Evolutionary conservation across 164 flowering plant genomes (phyloP), one percentile per base, ranked within the genome.

Genomic region (Aristolochia contorta): DNA sequence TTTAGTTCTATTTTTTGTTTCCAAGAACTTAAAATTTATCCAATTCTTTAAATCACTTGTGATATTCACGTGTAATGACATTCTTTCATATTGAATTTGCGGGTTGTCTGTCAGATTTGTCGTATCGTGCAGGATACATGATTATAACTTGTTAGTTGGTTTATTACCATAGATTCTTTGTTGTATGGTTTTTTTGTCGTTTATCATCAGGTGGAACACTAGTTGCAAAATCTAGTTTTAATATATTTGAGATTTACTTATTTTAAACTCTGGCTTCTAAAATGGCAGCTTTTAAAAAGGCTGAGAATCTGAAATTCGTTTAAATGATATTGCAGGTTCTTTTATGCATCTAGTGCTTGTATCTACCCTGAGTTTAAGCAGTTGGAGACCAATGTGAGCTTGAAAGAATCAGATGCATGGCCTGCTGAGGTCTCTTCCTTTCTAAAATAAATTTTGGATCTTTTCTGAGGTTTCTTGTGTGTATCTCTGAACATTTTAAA

Each of bases 381-480:
- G 70, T 67, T 93, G 84, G 98, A 93, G 23, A 93, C 98, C 48
- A 87, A 90, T 78, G 98, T 93, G 72, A 92, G 98, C 88, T 77
- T 93, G 87, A 89, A 90, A 81, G 98, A 93, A 71, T 75, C 98
- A 60, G 97, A 93, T 74, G 98, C 98, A 6, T 93, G 97, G 98
- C 98, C 98, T 75, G 98, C 98, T 1, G 98, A 93, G 97, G 98
- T 93, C 71, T 54, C 66, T 64, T 23, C 46, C 13, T 56, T 27
- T 5, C 4, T 6, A 4, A 49, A 18, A 18, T 18, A 49, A 18
- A 16, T 12, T 18, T 49, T 2, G n/a, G 53, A 4, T 49, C 22
- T 49, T 16, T 18, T 20, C 53, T 2, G 53, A 20, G 7, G 19
- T 18, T 20, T 12, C 19, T 49, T 18, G 19, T 2, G 19, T 2